Conservation (phyloP, 805 yeast species). For the Kluyveromyces lactis region DNA sequence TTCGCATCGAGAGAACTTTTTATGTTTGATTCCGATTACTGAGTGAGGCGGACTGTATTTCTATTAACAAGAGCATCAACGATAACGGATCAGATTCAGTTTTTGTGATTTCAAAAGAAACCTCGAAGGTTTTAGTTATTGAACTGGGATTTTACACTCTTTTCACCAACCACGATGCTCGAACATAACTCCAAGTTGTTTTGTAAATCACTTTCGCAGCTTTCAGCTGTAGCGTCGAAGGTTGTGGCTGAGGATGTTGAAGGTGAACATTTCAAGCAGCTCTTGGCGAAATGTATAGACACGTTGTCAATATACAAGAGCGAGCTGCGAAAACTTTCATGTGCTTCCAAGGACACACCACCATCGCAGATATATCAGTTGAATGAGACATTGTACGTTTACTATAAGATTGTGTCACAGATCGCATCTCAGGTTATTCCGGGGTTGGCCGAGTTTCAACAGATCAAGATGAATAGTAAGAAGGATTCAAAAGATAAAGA, state of each 20-base stretch:
- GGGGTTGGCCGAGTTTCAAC: slow-evolving; percentile 16
- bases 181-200: background rate
- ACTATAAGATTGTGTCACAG: slow-evolving; percentile 28
- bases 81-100: too few species aligned
- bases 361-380: slow-evolving; percentile 10
- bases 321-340: slow-evolving; percentile 20
- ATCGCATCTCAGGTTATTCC: slow-evolving; percentile 24
- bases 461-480: slow-evolving; percentile 13
- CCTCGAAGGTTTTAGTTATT: too few species aligned
- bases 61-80: too few species aligned
- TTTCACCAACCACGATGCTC: too few species aligned
- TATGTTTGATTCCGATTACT: too few species aligned
- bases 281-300: slow-evolving; percentile 25
- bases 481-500: slow-evolving; percentile 15
- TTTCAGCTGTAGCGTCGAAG: slow-evolving; percentile 15
- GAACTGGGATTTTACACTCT: too few species aligned
- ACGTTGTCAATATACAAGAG: slow-evolving; percentile 26
- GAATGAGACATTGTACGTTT: slow-evolving; percentile 28
- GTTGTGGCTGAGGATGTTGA: slow-evolving; percentile 17
- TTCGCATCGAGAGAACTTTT: too few species aligned
- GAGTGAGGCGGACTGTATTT: too few species aligned
- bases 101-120: too few species aligned
- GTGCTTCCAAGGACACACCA: background rate
- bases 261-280: slow-evolving; percentile 15
- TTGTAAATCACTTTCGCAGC: slow-evolving; percentile 15